Conservation (phyloP, 192 early-diverging fungal species). For the Geranomyces variabilis region DNA sequence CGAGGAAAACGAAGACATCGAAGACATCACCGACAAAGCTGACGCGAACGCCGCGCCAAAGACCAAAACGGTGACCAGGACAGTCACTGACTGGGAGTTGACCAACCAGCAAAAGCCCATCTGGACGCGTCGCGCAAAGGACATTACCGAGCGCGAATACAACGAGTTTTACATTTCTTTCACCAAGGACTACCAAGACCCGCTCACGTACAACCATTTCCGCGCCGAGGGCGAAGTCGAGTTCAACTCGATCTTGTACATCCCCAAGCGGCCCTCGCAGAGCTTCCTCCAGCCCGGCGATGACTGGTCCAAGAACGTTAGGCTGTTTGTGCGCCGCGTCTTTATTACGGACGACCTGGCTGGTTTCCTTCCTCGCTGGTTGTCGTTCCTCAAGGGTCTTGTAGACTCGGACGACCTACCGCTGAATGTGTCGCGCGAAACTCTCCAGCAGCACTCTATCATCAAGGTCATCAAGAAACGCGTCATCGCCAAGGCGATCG, state of each 20-base stretch:
- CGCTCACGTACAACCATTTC: constrained; percentile 87
- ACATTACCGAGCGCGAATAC: constrained; percentile 83
- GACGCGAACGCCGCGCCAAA: constrained; percentile 45
- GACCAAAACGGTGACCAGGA: constrained; percentile 59
- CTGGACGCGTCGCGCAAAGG: constrained; percentile 84
- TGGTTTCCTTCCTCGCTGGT: constrained; percentile 88
- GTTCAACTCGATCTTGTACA: constrained; percentile 86
- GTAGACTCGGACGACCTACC: constrained; percentile 97
- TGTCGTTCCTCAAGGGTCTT: constrained; percentile 90
- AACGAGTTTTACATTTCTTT: constrained; percentile 86
- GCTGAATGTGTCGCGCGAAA: constrained; percentile 97
- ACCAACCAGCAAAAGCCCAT: constrained; percentile 92
- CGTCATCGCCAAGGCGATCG: constrained; percentile 72
- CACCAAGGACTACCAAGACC: constrained; percentile 69
- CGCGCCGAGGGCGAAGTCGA: constrained; percentile 93
- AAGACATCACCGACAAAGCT: constrained; percentile 57
- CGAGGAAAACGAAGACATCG: constrained; percentile 55
- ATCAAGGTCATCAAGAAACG: constrained; percentile 85
- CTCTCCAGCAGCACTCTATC: constrained; percentile 83
- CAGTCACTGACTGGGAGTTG: constrained; percentile 70
- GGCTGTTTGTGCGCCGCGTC: constrained; percentile 93
- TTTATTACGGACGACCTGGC: constrained; percentile 92
- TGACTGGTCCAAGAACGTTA: constrained; percentile 65
- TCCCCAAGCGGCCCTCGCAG: constrained; percentile 66
- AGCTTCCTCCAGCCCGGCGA: constrained; percentile 51